phyloP scores from a whole-genome alignment of 129 eudicot species.

The Flaveria brownii region DNA sequence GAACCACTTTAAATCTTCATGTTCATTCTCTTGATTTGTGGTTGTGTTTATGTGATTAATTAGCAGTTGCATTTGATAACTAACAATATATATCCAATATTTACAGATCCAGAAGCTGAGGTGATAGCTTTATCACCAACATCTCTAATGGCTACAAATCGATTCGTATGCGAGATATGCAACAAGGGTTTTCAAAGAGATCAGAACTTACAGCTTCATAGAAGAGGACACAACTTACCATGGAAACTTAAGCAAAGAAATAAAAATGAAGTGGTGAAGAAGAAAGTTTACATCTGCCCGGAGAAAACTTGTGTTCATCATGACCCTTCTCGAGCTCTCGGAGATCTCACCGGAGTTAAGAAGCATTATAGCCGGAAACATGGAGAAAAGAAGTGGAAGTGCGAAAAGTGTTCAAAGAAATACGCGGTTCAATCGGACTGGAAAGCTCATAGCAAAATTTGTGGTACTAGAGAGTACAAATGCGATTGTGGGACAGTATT shows the following conservation, averaged over 20 bases:
- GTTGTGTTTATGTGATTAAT: too few relatives aligned
- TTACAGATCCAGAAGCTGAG: conserved; percentile 80
- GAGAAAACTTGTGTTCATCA: conserved; percentile 74
- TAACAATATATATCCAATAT: background rate
- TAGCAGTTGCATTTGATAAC: too few relatives aligned
- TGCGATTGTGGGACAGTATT: conserved; percentile 85
- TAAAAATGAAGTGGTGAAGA: conserved; percentile 56
- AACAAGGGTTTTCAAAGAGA: conserved; percentile 85
- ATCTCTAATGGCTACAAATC: conserved; percentile 66
- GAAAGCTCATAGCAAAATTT: conserved; percentile 78
- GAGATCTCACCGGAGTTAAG: conserved; percentile 79
- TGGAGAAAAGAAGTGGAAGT: conserved; percentile 77
- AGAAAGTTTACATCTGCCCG: conserved; percentile 80
- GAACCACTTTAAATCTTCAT: too few relatives aligned
- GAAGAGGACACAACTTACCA: conserved; percentile 86
- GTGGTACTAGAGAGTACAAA: conserved; percentile 65
- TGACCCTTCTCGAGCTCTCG: conserved; percentile 73
- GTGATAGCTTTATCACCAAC: conserved; percentile 84
- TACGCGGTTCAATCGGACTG: conserved; percentile 80
- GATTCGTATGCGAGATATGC: conserved; percentile 89
- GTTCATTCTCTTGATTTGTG: too few relatives aligned
- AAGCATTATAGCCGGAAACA: conserved; percentile 76
- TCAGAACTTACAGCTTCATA: conserved; percentile 85
- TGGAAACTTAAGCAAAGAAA: conserved; percentile 82
- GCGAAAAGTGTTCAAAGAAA: conserved; percentile 64